phyloP scores from a whole-genome alignment of 805 yeast species.

The Candida vaughaniae region DNA sequence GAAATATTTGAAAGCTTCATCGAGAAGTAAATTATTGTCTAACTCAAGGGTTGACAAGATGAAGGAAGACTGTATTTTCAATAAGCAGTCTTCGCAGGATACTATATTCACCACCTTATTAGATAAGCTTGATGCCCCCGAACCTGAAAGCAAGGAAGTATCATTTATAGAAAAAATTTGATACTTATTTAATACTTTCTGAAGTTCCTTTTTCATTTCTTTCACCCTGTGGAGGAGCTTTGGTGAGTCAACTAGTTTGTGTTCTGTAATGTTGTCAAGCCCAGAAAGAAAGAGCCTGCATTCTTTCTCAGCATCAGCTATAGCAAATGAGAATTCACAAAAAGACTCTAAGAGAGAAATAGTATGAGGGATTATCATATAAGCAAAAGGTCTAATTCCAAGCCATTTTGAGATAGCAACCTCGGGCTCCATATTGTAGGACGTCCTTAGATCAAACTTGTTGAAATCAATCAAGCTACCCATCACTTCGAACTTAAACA shows the following conservation, averaged over 20 bases:
- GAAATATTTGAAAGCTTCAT: slow-evolving; percentile 2
- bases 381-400: slow-evolving; percentile 26
- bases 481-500: slow-evolving; percentile 16
- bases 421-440: slow-evolving; percentile 18
- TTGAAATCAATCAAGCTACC: slow-evolving; percentile 39
- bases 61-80: slow-evolving; percentile 38
- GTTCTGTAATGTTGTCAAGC: slow-evolving; percentile 2
- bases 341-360: slow-evolving; percentile 4
- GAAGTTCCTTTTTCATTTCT: slow-evolving; percentile 2
- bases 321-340: not conserved
- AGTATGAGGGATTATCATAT: slow-evolving; percentile 4
- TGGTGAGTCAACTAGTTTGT: slow-evolving; percentile 1
- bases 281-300: slow-evolving; percentile 4
- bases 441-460: slow-evolving; percentile 30
- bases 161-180: slow-evolving; percentile 1
- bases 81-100: slow-evolving; percentile 21
- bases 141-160: not conserved
- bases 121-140: slow-evolving; percentile 2
- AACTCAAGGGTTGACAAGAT: slow-evolving; percentile 33
- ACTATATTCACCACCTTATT: slow-evolving; percentile 3
- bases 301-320: slow-evolving; percentile 2
- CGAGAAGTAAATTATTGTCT: not conserved
- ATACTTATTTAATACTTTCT: not conserved
- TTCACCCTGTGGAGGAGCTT: not conserved
- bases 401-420: slow-evolving; percentile 40